These are phyloP conservation scores for Nakazawaea ambrosiae DNA, from an alignment of 805 yeast species.

Conservation along the genomic window DNA sequence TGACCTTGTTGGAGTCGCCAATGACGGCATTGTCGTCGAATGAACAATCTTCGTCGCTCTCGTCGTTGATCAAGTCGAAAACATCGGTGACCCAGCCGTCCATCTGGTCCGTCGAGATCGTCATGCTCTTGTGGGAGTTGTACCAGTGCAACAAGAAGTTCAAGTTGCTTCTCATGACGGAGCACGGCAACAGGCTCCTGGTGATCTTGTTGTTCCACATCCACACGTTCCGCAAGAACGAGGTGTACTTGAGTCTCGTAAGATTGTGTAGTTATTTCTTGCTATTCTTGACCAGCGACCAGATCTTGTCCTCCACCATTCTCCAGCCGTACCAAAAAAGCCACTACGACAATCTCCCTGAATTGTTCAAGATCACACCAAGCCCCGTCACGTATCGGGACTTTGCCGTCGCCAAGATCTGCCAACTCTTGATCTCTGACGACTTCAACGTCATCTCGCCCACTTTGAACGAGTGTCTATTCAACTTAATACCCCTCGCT, in stretches of 20 bases:
- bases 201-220: constrained; percentile 53
- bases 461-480: constrained; percentile 50
- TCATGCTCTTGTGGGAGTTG: constrained; percentile 68
- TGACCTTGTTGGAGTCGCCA: constrained; percentile 41
- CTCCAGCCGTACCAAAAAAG: constrained; percentile 36
- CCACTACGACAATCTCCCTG: constrained; percentile 45
- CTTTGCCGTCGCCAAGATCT: constrained; percentile 48
- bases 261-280: constrained; percentile 46
- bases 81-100: constrained; percentile 16
- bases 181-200: constrained; percentile 45
- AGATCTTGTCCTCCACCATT: constrained; percentile 29
- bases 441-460: constrained; percentile 31
- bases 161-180: constrained; percentile 34
- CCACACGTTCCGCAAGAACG: constrained; percentile 35
- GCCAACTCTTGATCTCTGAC: constrained; percentile 32
- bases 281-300: constrained; percentile 37
- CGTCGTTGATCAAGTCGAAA: constrained; percentile 21
- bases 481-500: constrained; percentile 48
- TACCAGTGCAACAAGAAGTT: constrained; percentile 64
- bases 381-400: constrained; percentile 53
- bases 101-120: constrained; percentile 50
- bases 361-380: constrained; percentile 32
- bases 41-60: constrained; percentile 15
- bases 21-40: constrained; percentile 20
- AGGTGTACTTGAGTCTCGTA: constrained; percentile 33